Evolutionary conservation across 768 basidiomycete genomes (phyloP).

Genomic region (Tylopilus rubrobrunneus): DNA sequence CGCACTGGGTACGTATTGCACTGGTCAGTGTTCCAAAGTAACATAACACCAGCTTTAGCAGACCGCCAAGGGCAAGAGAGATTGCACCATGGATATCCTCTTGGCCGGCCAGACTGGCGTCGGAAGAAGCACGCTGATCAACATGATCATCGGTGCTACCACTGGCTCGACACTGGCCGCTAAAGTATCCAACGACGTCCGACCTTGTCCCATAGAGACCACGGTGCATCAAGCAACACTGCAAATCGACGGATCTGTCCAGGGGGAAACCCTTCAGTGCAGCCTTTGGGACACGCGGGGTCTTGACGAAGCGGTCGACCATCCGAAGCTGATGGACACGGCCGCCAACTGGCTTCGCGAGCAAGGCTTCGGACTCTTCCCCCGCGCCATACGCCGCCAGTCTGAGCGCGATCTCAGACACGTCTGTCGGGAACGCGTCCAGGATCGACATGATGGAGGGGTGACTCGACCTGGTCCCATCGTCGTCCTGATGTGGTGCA

Average conservation of each 20-base stretch:
- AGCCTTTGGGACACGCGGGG: constrained; percentile 26
- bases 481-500: constrained; percentile 27
- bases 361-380: constrained; percentile 14
- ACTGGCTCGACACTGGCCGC: constrained; percentile 11
- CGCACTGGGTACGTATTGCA: constrained; percentile 7
- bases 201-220: constrained; percentile 23
- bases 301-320: constrained; percentile 25
- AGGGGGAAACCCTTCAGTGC: constrained; percentile 8
- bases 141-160: constrained; percentile 22
- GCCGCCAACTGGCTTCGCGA: constrained; percentile 20
- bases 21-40: not conserved
- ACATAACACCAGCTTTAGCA: not conserved
- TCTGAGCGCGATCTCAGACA: constrained; percentile 21
- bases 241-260: not conserved
- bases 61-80: not conserved
- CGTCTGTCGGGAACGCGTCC: constrained; percentile 18
- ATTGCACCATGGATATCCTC: constrained; percentile 12
- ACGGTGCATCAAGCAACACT: constrained; percentile 11
- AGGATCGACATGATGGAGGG: constrained; percentile 8
- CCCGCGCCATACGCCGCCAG: constrained; percentile 6
- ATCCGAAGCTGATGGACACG: constrained; percentile 18
- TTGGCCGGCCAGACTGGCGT: constrained; percentile 27
- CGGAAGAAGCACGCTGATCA: constrained; percentile 27
- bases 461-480: constrained; percentile 1
- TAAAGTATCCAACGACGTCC: constrained; percentile 22